Conservation (phyloP, 441 rosid species). For the Adansonia grandidieri region DNA sequence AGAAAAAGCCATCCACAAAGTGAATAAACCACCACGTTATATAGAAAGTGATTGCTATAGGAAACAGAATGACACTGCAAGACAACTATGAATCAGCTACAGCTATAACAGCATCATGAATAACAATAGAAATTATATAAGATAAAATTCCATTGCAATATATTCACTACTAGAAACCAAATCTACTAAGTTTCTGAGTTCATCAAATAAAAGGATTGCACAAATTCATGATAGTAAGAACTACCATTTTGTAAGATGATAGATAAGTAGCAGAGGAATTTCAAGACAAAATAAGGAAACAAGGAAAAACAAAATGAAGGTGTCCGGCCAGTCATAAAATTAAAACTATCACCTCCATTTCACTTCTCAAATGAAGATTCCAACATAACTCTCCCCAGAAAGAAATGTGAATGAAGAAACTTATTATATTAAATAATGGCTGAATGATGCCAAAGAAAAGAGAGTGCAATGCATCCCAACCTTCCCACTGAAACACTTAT, state of each 20-base stretch:
- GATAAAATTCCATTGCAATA: neutral
- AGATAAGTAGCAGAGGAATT: neutral
- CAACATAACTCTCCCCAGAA: slow-evolving; percentile 5
- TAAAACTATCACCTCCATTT: neutral
- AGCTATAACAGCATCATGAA: slow-evolving; percentile 13
- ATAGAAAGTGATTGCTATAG: slow-evolving; percentile 90
- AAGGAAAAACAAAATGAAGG: neutral
- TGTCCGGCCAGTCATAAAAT: slow-evolving; percentile 4
- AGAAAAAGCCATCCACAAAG: slow-evolving; percentile 98
- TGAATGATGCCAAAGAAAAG: neutral
- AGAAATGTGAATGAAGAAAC: neutral
- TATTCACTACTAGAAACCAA: neutral
- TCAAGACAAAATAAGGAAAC: slow-evolving; percentile 10
- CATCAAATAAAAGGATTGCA: neutral
- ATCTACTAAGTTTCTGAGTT: neutral
- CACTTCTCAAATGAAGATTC: slow-evolving; percentile 14
- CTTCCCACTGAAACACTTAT: neutral
- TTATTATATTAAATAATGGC: neutral
- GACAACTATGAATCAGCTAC: slow-evolving; percentile 34
- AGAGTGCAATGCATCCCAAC: neutral
- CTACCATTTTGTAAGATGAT: neutral
- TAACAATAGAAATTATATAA: neutral
- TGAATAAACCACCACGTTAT: slow-evolving; percentile 99
- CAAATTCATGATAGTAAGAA: neutral
- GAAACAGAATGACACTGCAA: slow-evolving; percentile 93